Evolutionary conservation across 441 rosid genomes (phyloP).

Genomic region (Erodium trifolium): DNA sequence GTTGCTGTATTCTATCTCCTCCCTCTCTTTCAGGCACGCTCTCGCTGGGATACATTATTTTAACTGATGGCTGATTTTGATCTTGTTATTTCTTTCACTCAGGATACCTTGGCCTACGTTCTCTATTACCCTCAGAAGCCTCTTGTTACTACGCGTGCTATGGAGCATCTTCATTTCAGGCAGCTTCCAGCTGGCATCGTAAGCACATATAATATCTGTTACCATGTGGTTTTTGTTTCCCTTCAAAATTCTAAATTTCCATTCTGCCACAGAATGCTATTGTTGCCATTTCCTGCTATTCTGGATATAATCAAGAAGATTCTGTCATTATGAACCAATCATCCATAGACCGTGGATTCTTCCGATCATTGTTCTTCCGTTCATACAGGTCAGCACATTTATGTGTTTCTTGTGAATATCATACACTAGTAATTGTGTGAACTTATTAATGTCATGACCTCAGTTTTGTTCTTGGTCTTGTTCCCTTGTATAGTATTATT

Average conservation of each 20-base stretch:
- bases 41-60: background rate
- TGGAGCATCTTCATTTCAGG: slow-evolving; percentile 99
- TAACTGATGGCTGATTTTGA: background rate
- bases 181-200: slow-evolving; percentile 99
- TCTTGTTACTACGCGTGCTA: slow-evolving; percentile 94
- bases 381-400: slow-evolving; percentile 58
- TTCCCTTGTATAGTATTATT: slow-evolving; percentile 11
- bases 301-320: slow-evolving; percentile 99
- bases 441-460: background rate
- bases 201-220: slow-evolving; percentile 20
- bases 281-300: slow-evolving; percentile 92
- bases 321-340: slow-evolving; percentile 99
- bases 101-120: slow-evolving; percentile 97
- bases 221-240: background rate
- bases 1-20: background rate
- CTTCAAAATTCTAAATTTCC: slow-evolving; percentile 10
- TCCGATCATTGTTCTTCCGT: slow-evolving; percentile 89
- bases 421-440: background rate
- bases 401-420: background rate
- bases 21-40: background rate
- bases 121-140: slow-evolving; percentile 97
- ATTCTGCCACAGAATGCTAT: slow-evolving; percentile 63
- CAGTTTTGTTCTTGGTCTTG: slow-evolving; percentile 9
- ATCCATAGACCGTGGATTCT: slow-evolving; percentile 95
- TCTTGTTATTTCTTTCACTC: slow-evolving; percentile 18